Evolutionary conservation across 140 eudicot genomes (phyloP).

Genomic region (Stevia rebaudiana): DNA sequence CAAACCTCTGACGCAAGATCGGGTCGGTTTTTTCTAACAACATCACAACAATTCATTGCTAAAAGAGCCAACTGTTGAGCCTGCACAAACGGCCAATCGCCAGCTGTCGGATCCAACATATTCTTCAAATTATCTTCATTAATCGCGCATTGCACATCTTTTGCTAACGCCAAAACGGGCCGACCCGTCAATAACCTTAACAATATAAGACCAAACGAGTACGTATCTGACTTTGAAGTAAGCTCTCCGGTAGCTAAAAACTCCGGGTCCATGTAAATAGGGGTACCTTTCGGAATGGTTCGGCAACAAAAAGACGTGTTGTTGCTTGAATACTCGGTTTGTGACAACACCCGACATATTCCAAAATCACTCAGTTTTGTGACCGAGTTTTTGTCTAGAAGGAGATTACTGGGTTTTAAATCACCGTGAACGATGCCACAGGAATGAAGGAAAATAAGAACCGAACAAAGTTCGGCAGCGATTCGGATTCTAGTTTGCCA

Average conservation of each 20-base stretch:
- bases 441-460: conserved; percentile 75
- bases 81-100: conserved; percentile 95
- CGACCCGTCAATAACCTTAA: conserved; percentile 69
- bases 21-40: conserved; percentile 43
- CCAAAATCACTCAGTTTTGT: conserved; percentile 83
- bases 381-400: conserved; percentile 57
- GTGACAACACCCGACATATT: conserved; percentile 47
- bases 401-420: conserved; percentile 69
- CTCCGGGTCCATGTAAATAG: conserved; percentile 77
- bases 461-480: conserved; percentile 83
- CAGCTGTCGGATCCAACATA: conserved; percentile 76
- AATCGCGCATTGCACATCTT: conserved; percentile 62
- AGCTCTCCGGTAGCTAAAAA: conserved; percentile 72
- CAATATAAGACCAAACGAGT: conserved; percentile 73
- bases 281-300: conserved; percentile 71
- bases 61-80: conserved; percentile 81
- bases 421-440: conserved; percentile 71
- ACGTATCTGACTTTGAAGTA: conserved; percentile 69
- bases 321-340: conserved; percentile 36
- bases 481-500: conserved; percentile 85
- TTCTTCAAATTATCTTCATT: conserved; percentile 51
- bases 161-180: conserved; percentile 49
- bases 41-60: conserved; percentile 67
- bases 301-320: conserved; percentile 39
- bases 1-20: conserved; percentile 73